Evolutionary conservation across 1,139 yeast genomes (phyloP).

Genomic region (Blastobotrys serpentis): DNA sequence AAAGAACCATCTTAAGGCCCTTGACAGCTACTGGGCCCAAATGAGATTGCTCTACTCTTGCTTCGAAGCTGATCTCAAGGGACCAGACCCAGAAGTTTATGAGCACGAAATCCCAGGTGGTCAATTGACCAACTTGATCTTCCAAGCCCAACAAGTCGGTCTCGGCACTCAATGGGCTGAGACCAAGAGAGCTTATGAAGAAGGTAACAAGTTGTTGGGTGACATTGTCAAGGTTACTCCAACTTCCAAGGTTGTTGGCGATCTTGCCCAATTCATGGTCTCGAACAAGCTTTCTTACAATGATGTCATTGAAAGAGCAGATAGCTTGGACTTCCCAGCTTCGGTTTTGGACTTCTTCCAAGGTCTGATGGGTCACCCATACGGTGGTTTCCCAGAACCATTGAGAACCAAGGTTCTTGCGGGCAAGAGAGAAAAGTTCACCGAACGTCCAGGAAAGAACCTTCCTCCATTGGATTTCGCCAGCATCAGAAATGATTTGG

Average conservation of each 20-base stretch:
- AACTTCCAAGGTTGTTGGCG: constrained; percentile 98
- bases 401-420: constrained; percentile 83
- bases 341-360: constrained; percentile 97
- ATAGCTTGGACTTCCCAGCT: constrained; percentile 94
- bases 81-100: constrained; percentile 99
- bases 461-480: constrained; percentile 79
- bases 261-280: constrained; percentile 98
- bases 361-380: constrained; percentile 98
- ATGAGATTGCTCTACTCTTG: constrained; percentile 95
- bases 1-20: constrained; percentile 65
- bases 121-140: constrained; percentile 91
- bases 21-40: constrained; percentile 97
- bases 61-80: constrained; percentile 97
- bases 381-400: constrained; percentile 99
- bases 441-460: constrained; percentile 86
- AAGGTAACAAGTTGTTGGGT: constrained; percentile 86
- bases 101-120: constrained; percentile 99
- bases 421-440: constrained; percentile 87
- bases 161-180: constrained; percentile 94
- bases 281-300: constrained; percentile 82
- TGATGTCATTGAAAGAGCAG: constrained; percentile 84
- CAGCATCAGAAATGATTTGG: constrained; percentile 68
- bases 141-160: constrained; percentile 99
- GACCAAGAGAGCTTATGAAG: constrained; percentile 89
- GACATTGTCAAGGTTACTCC: constrained; percentile 98